A percentile compares a stretch with the other conserved stretches of the same genome.
Evolutionary conservation across 2,329 filamentous ascomycete genomes (phyloP).

Genomic region (Shiraia bambusicola): DNA sequence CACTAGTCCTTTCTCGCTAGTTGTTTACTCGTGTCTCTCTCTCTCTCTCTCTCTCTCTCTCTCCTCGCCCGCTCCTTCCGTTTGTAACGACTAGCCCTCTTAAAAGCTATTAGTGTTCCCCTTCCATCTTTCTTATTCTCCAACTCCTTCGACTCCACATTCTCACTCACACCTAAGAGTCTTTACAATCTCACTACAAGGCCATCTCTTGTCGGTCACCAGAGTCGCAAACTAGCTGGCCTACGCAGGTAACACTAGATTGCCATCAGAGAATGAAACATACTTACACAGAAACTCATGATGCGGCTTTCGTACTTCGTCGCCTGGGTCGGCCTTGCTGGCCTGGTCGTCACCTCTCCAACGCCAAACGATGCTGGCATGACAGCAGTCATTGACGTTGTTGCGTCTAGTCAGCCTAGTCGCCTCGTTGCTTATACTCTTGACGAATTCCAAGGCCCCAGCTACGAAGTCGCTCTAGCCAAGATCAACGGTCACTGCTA

Average conservation of each 20-base stretch:
- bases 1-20: no score
- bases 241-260: no score
- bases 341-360: slow-evolving; percentile 3
- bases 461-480: background rate
- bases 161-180: no score
- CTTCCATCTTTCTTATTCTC: no score
- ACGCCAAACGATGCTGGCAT: background rate
- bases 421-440: background rate
- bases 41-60: background rate
- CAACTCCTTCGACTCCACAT: no score
- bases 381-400: background rate
- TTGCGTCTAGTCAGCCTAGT: background rate
- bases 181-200: no score
- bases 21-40: no score
- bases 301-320: background rate
- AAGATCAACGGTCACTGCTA: background rate
- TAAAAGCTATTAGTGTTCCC: no score
- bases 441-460: background rate
- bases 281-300: background rate
- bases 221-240: no score
- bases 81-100: background rate
- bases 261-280: background rate
- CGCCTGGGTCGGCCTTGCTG: slow-evolving; percentile 2
- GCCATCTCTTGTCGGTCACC: no score
- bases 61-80: background rate